Conservation (phyloP, 495 filamentous ascomycete species). For the Penicillium malachiteum region DNA sequence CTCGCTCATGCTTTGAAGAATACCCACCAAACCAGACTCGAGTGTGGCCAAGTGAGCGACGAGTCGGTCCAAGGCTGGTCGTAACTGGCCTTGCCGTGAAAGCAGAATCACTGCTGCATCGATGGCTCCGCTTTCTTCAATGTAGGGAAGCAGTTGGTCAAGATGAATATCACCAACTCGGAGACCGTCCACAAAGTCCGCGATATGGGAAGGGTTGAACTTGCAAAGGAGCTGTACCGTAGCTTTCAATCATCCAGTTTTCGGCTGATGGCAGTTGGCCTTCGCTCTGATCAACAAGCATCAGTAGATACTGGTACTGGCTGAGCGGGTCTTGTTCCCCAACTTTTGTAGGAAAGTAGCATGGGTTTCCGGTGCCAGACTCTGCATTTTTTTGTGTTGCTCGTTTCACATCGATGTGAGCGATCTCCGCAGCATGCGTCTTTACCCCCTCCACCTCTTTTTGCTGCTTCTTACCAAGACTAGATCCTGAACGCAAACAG, state of each 20-base stretch:
- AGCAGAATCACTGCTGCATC: conserved; percentile 92
- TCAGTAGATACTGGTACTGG: conserved; percentile 76
- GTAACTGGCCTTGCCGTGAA: conserved; percentile 83
- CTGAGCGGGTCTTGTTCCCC: conserved; percentile 59
- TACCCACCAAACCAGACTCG: conserved; percentile 72
- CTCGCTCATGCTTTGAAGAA: conserved; percentile 58
- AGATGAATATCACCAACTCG: conserved; percentile 79
- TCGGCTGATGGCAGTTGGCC: conserved; percentile 30
- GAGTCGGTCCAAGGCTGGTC: conserved; percentile 80
- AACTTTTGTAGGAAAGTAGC: conserved; percentile 61
- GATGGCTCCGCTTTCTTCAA: conserved; percentile 85
- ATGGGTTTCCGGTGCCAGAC: conserved; percentile 69
- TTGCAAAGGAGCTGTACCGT: conserved; percentile 87
- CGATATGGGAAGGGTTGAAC: conserved; percentile 78
- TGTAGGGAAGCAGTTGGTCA: conserved; percentile 76
- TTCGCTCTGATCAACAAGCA: conserved; percentile 71
- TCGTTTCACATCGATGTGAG: conserved; percentile 63
- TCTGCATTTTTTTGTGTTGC: conserved; percentile 69
- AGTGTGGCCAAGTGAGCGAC: conserved; percentile 74
- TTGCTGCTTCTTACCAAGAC: conserved; percentile 69
- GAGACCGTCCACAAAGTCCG: conserved; percentile 76
- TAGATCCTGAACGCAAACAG: conserved; percentile 71
- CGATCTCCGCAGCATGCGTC: conserved; percentile 64
- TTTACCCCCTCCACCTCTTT: conserved; percentile 71
- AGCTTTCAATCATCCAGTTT: conserved; percentile 71